Base-by-base conservation (phyloP, 208 protist genomes). In the Leptomonas pyrrhocoris region DNA sequence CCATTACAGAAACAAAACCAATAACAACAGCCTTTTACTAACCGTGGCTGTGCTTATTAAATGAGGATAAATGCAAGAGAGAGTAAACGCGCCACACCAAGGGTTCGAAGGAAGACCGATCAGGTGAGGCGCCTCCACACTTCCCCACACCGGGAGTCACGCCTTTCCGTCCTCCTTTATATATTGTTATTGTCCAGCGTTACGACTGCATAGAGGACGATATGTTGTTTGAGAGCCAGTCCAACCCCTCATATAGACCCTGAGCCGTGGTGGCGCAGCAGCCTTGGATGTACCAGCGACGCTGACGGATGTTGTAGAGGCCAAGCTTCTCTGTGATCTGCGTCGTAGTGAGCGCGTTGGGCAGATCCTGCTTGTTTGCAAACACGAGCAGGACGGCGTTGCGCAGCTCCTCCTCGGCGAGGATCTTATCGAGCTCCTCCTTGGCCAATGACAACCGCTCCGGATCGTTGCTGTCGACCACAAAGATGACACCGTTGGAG, bases 311-410 rank as follows among this genome's bases (percentile, higher is more conserved):
- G 31, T 86, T 80, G 43, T 98, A 82, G 21, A 99, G 90, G 9
- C 94, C 96, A 0, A 99, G 89, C 83, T 97, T 96, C 73, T 99
- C 97, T 9, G 93, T 97, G 30, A 99, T 89, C 82, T 99, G 98
- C 12, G 92, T 96, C 13, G 89, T 97, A 54, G 86, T 95, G 89
- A 99, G 98, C 21, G 98, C 97, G 77, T 99, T 98, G 46, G 98
- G 97, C 51, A 99, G 74, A 89, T 99, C 98, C 83, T 99, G 98
- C 85, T 99, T 99, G 93, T 99, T 99, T 16, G 98, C 98, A 68
- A 99, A 99, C 3, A 99, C 96, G 4, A 99, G 93, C 15, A 99
- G 77, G 25, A 94, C 79, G 0, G 97, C 96, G 58, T 99, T 97
- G 51, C 93, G 83, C 18, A 99, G 94, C 81, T 99, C 97, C 66